phyloP scores from a whole-genome alignment of 768 basidiomycete species.

The Leccinellum albellum region DNA sequence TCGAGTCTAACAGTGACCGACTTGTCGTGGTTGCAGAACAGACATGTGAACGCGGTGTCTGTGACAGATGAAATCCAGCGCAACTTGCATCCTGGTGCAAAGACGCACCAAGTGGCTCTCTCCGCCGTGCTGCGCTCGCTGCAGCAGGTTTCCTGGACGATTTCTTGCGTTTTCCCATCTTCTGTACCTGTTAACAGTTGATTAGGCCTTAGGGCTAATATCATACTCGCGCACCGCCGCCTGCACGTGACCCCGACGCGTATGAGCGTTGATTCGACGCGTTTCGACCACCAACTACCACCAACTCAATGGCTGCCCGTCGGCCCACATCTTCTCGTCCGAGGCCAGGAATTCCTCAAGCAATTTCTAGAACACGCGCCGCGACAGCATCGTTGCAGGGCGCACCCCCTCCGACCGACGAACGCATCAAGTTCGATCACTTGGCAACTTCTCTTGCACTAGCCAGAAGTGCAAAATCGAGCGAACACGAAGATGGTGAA shows the following conservation, averaged over 20 bases:
- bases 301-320: slow-evolving; percentile 56
- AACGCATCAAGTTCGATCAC: slow-evolving; percentile 13
- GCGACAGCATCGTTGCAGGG: slow-evolving; percentile 35
- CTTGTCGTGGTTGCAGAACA: slow-evolving; percentile 89
- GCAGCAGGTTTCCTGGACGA: slow-evolving; percentile 77
- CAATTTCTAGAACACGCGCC: slow-evolving; percentile 44
- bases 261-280: slow-evolving; percentile 29
- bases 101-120: slow-evolving; percentile 64
- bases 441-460: slow-evolving; percentile 25
- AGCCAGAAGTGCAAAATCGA: slow-evolving; percentile 26
- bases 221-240: neutral
- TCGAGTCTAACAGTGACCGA: slow-evolving; percentile 83
- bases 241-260: slow-evolving; percentile 34
- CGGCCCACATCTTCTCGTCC: slow-evolving; percentile 52
- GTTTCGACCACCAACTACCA: slow-evolving; percentile 13
- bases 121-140: slow-evolving; percentile 57
- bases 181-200: neutral
- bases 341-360: slow-evolving; percentile 27
- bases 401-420: slow-evolving; percentile 24
- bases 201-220: too few relatives aligned
- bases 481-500: slow-evolving; percentile 46
- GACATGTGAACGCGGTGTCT: slow-evolving; percentile 84
- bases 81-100: neutral
- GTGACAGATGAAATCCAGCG: slow-evolving; percentile 8
- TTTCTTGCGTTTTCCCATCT: slow-evolving; percentile 90